Base-by-base conservation (phyloP, 352 stramenopile genomes). In the Phytopythium ostracodes region DNA sequence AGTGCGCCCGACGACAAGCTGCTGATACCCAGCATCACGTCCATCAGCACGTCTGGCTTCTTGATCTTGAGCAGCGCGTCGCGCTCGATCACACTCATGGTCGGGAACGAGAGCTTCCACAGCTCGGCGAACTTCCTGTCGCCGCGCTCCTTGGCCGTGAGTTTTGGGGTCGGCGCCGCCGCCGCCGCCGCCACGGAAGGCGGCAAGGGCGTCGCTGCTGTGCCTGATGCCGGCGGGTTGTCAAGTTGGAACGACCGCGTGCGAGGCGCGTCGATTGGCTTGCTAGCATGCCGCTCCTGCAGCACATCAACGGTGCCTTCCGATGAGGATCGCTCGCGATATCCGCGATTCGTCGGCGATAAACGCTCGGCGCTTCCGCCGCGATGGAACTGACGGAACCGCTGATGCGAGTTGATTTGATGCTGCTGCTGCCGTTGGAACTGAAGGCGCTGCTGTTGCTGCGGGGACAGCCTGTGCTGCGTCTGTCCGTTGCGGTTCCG, bases 1-100 rank as follows among this genome's bases (percentile, higher is more conserved):
- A 89, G 60, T 2, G 79, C 73, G 17, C 81, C 81, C 29, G 76
- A 89, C 25, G 83, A 80, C n/a, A 90, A 44, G 54, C 76, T 89
- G 70, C 83, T 92, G 66, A 94, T 79, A 15, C 76, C 79, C n/a
- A 94, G 79, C 77, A 94, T 89, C 1, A 91, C 70, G 53, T 94
- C 82, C 50, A 82, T 84, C 4, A 91, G 72, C 47, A 94, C 82
- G 51, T 73, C 69, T 0, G 82, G 80, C 38, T 88, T 75, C 47
- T 79, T 61, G 40, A 90, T 87, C 59, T 81, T 79, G 29, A 90
- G 71, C 49, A 92, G 69, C 51, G 77, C 81, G 20, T 67, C 63
- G 52, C 79, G 76, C 58, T 89, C 74, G 54, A 92, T 85, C 31
- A 83, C 63, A 17, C 73, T 71, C 76, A 92, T 88, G 10, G 77